Conservation (phyloP, 768 basidiomycete genomes). For the Coprinopsis strossmayeri region DNA sequence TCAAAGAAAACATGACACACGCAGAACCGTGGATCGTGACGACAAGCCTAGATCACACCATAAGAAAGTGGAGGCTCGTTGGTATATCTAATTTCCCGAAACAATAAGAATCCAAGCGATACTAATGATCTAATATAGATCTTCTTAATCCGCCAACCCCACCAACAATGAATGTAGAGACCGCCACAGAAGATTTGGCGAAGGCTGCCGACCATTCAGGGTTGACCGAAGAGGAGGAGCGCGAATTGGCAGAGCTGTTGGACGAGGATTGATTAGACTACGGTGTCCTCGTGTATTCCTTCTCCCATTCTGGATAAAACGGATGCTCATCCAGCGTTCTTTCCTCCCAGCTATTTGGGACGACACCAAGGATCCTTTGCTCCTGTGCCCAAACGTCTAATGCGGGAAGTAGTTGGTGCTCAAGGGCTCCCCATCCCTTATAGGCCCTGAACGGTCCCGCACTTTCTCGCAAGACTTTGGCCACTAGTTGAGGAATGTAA, state of each 20-base stretch:
- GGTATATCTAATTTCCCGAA: conserved; percentile 29
- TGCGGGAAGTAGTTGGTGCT: conserved; percentile 39
- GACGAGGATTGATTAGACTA: conserved; percentile 22
- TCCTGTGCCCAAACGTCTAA: conserved; percentile 40
- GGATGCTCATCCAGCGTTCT: conserved; percentile 45
- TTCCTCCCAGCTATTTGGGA: conserved; percentile 41
- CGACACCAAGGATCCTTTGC: conserved; percentile 39
- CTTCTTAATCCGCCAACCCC: conserved; percentile 31
- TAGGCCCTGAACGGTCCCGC: conserved; percentile 34
- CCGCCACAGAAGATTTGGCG: conserved; percentile 10
- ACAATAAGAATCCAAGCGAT: not conserved
- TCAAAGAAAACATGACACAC: conserved; percentile 35
- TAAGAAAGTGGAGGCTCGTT: conserved; percentile 78
- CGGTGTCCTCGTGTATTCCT: not conserved
- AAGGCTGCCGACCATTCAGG: conserved; percentile 23
- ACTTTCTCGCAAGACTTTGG: conserved; percentile 35
- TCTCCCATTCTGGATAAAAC: conserved; percentile 43
- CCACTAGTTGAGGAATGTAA: conserved; percentile 39
- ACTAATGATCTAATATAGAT: conserved; percentile 22
- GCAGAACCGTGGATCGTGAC: conserved; percentile 80
- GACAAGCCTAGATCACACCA: conserved; percentile 78
- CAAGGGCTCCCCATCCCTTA: conserved; percentile 34
- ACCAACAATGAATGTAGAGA: conserved; percentile 11
- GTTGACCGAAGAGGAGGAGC: conserved; percentile 85
- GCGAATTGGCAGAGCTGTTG: conserved; percentile 76